Evolutionary conservation across 495 filamentous ascomycete species (phyloP), one percentile per base, ranked within the genome.

Genomic region (Rusavskia elegans): DNA sequence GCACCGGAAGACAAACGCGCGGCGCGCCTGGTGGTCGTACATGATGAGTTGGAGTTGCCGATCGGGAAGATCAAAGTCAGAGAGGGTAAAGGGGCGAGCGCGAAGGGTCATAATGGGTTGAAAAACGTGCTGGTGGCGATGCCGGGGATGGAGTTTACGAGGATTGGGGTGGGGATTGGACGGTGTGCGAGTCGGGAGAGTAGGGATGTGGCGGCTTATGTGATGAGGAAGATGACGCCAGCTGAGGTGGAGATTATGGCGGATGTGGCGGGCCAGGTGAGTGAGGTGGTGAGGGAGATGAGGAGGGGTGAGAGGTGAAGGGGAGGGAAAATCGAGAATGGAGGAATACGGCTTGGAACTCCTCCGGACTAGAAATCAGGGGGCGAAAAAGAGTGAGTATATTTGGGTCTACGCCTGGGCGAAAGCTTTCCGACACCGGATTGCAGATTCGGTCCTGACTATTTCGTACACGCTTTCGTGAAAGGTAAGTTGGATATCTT

Each of bases 41-140:
- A 95, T 66, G 88, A 95, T 59, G 88, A 94, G 60, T 65, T 95
- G 9, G 87, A 95, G 61, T 71, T 73, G 42, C 66, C 71, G 23
- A 57, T 86, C 11, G 86, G 87, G 1, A 75, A 72, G 37, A 69
- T 93, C 5, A 82, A 71, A 39, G 66, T 84, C 38, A 79, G 64
- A 57, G 70, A 62, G 45, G 77, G 72, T 2, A 21, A 42, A 13
- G 32, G 32, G 21, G 76, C 76, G 21, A 81, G 64, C 62, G 64
- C 70, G 36, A 71, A 77, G 16, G 88, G 88, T 0, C 88, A 95
- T 63, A 88, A 89, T 54, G 88, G 88, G 5, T 55, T 95, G 39
- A 85, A 83, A 63, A 85, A 80, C 60, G 69, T 80, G 16, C 68
- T 79, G 48, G 67, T 67, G 35, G 70, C 62, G 49, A 50, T 87